phyloP scores from a whole-genome alignment of 2,329 filamentous ascomycete species.

The Samsoniella hepiali region DNA sequence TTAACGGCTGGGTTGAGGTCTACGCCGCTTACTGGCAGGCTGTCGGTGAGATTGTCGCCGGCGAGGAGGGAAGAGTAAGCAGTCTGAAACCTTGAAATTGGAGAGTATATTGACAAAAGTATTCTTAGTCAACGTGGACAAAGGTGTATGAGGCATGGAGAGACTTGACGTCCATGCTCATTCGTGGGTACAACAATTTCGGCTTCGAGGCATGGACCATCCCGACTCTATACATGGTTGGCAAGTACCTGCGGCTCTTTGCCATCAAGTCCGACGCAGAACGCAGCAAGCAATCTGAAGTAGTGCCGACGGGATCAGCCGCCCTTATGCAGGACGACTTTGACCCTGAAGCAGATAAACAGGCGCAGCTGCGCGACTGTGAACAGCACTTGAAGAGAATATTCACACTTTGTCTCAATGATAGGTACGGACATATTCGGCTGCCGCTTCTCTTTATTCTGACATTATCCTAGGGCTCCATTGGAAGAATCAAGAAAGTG shows the following conservation, averaged over 20 bases:
- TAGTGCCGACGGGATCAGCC: conserved; percentile 35
- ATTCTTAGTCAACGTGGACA: conserved; percentile 61
- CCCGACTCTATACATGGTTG: conserved; percentile 81
- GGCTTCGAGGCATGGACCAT: conserved; percentile 88
- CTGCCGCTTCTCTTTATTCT: conserved; percentile 5
- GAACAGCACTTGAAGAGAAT: conserved; percentile 88
- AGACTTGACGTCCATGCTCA: conserved; percentile 71
- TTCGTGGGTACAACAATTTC: conserved; percentile 74
- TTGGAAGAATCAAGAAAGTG: conserved; percentile 92
- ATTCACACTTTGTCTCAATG: conserved; percentile 84
- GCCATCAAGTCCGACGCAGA: conserved; percentile 88
- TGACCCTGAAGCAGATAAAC: conserved; percentile 69
- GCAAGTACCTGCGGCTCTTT: conserved; percentile 81
- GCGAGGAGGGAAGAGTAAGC: conserved; percentile 36
- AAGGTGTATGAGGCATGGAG: conserved; percentile 87
- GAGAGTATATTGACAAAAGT: background rate
- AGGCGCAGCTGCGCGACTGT: conserved; percentile 85
- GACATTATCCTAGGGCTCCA: conserved; percentile 56
- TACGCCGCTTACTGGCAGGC: conserved; percentile 84
- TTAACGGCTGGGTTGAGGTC: conserved; percentile 81
- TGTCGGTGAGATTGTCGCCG: conserved; percentile 66
- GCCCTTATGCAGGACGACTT: conserved; percentile 74
- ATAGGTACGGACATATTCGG: conserved; percentile 60
- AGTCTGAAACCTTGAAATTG: conserved; percentile 1
- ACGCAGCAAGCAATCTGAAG: conserved; percentile 38